Percentiles rank a stretch among this genome's conserved stretches.
Evolutionary conservation across 768 basidiomycete genomes (phyloP).

Genomic region (Clitopilus hobsonii): DNA sequence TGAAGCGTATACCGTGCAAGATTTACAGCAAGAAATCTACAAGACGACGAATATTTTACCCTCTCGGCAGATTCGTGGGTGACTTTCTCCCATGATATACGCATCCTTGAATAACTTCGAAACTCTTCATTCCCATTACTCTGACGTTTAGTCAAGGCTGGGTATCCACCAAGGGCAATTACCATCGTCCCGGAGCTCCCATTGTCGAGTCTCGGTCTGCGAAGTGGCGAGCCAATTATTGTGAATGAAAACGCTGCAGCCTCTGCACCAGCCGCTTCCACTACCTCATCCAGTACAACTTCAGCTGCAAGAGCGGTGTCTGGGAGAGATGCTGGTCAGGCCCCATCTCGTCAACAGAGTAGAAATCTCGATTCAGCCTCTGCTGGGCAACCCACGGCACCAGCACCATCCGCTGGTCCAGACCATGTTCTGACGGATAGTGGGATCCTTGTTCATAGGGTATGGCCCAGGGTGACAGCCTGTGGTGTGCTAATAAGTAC

Average conservation of each 20-base stretch:
- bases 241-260: conserved; percentile 43
- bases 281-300: conserved; percentile 6
- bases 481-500: not conserved
- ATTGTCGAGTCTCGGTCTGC: conserved; percentile 70
- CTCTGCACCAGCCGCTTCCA: conserved; percentile 15
- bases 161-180: conserved; percentile 80
- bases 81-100: not conserved
- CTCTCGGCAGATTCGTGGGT: conserved; percentile 72
- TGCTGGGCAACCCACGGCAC: conserved; percentile 4
- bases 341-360: conserved; percentile 1
- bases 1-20: conserved; percentile 56
- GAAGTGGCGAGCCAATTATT: conserved; percentile 81
- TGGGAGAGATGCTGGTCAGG: not conserved
- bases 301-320: conserved; percentile 1
- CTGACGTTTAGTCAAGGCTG: conserved; percentile 58
- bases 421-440: conserved; percentile 60
- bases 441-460: conserved; percentile 70
- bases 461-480: conserved; percentile 20
- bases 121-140: not conserved
- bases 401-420: conserved; percentile 30
- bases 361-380: conserved; percentile 2
- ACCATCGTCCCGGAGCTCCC: conserved; percentile 72
- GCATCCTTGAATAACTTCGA: conserved; percentile 4
- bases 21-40: conserved; percentile 73
- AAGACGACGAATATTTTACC: conserved; percentile 65